Percentiles rank a stretch among this genome's conserved stretches.
These are phyloP conservation scores for Gossypium davidsonii DNA, from an alignment of 441 rosid species.

Conservation along the genomic window DNA sequence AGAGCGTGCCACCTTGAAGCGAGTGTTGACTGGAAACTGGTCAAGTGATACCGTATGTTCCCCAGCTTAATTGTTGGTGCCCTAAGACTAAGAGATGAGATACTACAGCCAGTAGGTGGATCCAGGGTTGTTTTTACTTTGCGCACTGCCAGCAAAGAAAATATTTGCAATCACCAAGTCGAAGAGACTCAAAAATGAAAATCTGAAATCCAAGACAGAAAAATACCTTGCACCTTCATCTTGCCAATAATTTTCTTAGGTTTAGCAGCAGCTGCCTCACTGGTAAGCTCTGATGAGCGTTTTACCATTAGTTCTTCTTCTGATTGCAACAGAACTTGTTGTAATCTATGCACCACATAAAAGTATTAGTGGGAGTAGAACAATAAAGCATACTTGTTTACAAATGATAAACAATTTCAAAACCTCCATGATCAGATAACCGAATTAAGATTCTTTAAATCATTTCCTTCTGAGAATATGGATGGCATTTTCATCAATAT, in stretches of 20 bases:
- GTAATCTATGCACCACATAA: conserved; percentile 44
- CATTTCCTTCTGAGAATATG: conserved; percentile 7
- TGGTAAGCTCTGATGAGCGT: conserved; percentile 58
- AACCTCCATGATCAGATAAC: neutral
- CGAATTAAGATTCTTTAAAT: conserved; percentile 4
- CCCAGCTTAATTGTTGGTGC: conserved; percentile 57
- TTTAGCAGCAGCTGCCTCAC: conserved; percentile 67
- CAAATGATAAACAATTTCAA: conserved; percentile 4
- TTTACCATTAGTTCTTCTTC: conserved; percentile 86
- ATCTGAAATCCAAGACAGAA: conserved; percentile 13
- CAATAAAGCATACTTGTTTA: neutral
- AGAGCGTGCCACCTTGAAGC: conserved; percentile 69
- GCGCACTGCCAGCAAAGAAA: conserved; percentile 51
- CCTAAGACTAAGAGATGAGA: conserved; percentile 51
- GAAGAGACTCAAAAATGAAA: conserved; percentile 16
- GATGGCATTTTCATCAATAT: conserved; percentile 6
- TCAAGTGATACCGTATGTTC: conserved; percentile 49
- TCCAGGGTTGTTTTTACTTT: conserved; percentile 73
- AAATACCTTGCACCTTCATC: conserved; percentile 90
- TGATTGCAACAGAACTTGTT: conserved; percentile 78
- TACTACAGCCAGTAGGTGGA: conserved; percentile 80
- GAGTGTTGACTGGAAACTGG: conserved; percentile 53
- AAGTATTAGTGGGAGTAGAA: conserved; percentile 5
- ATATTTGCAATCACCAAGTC: conserved; percentile 15
- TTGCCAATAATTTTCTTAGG: conserved; percentile 82